Evolutionary conservation across 2,329 filamentous ascomycete genomes (phyloP).

Genomic region (Diatrype stigma): DNA sequence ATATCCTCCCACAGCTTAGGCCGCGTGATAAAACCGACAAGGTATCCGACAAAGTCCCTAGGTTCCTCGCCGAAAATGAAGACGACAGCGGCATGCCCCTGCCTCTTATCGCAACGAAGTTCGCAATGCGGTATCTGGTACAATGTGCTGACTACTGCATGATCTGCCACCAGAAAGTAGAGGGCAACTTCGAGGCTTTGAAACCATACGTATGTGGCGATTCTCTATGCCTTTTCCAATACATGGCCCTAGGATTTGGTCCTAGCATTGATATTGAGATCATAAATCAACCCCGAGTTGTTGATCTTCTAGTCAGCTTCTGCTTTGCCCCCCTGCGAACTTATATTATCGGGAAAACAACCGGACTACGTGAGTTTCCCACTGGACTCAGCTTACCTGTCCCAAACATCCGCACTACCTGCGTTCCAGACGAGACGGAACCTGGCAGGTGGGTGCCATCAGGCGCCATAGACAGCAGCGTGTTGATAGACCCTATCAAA

Average conservation of each 20-base stretch:
- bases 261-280: slow-evolving; percentile 85
- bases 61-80: slow-evolving; percentile 2
- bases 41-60: not conserved
- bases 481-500: slow-evolving; percentile 16
- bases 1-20: not conserved
- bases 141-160: slow-evolving; percentile 84
- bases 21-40: not conserved
- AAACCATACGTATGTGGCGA: slow-evolving; percentile 77
- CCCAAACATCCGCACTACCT: slow-evolving; percentile 16
- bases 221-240: slow-evolving; percentile 78
- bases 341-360: slow-evolving; percentile 3
- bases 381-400: slow-evolving; percentile 29
- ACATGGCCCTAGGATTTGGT: slow-evolving; percentile 80
- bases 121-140: slow-evolving; percentile 70
- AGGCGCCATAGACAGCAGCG: not conserved
- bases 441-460: not conserved
- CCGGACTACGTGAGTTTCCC: slow-evolving; percentile 39
- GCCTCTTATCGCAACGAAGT: slow-evolving; percentile 64
- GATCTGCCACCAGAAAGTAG: slow-evolving; percentile 70
- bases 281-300: slow-evolving; percentile 70
- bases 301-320: slow-evolving; percentile 80
- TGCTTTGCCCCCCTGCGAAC: slow-evolving; percentile 59
- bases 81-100: slow-evolving; percentile 37
- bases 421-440: not conserved
- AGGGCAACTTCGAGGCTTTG: slow-evolving; percentile 62